A percentile compares a stretch with the other conserved stretches of the same genome.
phyloP scores from a whole-genome alignment of 164 flowering plant species.

The Cinnamomum chago region DNA sequence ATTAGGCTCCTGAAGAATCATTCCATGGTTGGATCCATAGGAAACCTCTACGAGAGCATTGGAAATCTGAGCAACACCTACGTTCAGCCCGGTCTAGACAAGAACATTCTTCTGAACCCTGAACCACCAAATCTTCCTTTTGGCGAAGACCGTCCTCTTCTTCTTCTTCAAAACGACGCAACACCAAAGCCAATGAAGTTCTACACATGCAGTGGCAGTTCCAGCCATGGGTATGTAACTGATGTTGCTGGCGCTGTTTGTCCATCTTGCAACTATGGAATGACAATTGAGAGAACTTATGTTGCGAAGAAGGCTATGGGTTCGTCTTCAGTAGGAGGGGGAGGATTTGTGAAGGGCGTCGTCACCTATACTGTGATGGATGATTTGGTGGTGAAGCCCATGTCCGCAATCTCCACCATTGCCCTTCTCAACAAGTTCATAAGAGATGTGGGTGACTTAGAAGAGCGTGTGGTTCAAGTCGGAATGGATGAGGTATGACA shows the following conservation, averaged over 20 bases:
- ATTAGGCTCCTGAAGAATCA: slow-evolving; percentile 35
- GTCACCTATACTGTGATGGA: slow-evolving; percentile 50
- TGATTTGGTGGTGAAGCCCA: slow-evolving; percentile 33
- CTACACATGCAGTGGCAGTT: background rate
- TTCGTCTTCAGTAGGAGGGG: background rate
- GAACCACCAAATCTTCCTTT: background rate
- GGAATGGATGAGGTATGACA: background rate
- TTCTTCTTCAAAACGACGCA: background rate
- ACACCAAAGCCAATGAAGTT: background rate
- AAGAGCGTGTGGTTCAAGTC: background rate
- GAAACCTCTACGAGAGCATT: background rate
- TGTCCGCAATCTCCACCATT: background rate
- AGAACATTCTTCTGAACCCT: background rate
- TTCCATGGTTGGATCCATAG: slow-evolving; percentile 48
- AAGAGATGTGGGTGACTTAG: background rate
- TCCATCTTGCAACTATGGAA: background rate
- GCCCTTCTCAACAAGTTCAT: background rate
- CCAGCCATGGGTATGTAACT: background rate
- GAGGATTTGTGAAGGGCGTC: slow-evolving; percentile 34
- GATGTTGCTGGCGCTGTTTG: background rate
- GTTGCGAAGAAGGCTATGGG: background rate
- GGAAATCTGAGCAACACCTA: background rate
- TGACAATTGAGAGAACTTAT: background rate
- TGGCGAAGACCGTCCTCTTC: background rate
- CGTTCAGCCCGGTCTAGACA: background rate